A percentile compares a stretch with the other conserved stretches of the same genome.
Evolutionary conservation across 441 rosid genomes (phyloP).

Genomic region (Aquilaria agallochum): DNA sequence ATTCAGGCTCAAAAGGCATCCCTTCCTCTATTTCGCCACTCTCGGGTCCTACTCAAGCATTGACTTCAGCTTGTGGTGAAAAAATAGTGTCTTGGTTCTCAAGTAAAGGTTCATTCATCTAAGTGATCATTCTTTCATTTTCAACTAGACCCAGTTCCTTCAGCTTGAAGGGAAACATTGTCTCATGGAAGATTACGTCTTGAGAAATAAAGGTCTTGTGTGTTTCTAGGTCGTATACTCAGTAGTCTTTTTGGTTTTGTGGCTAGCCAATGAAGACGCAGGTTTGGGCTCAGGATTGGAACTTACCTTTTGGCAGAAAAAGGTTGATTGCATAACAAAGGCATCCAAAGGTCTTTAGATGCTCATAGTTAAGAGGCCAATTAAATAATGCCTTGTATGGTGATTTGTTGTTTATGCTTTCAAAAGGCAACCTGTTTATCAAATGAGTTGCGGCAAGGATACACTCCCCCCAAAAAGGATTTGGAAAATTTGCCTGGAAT

Average conservation of each 20-base stretch:
- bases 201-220: neutral
- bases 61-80: neutral
- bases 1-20: no score
- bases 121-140: no score
- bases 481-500: no score
- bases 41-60: neutral
- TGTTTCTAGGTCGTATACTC: neutral
- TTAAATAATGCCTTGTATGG: no score
- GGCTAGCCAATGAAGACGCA: neutral
- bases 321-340: neutral
- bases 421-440: no score
- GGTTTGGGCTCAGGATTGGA: neutral
- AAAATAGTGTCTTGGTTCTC: no score
- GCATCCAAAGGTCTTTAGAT: neutral
- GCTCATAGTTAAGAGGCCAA: neutral
- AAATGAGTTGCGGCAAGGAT: no score
- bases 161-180: neutral
- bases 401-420: neutral
- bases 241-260: no score
- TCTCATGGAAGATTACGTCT: neutral
- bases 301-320: neutral
- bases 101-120: no score
- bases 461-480: no score
- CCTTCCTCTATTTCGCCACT: neutral
- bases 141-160: neutral